These are phyloP conservation scores for Amaranthus cruentus DNA, from an alignment of 148 eudicot genomes.

Conservation along the genomic window DNA sequence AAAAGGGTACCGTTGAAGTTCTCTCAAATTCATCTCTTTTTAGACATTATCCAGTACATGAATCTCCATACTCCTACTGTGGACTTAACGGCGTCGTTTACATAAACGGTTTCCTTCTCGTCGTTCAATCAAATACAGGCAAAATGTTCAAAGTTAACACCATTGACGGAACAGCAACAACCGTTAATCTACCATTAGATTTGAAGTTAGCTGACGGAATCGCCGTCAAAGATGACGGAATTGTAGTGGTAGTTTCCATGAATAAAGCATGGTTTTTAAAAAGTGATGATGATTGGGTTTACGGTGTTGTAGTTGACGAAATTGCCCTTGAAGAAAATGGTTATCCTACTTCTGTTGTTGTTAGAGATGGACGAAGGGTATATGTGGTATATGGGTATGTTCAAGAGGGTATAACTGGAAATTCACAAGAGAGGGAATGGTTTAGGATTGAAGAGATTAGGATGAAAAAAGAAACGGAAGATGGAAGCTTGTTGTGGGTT, in stretches of 20 bases:
- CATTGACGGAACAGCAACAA: slow-evolving; percentile 51
- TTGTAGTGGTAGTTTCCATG: slow-evolving; percentile 50
- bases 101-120: neutral
- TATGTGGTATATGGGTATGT: slow-evolving; percentile 76
- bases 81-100: slow-evolving; percentile 51
- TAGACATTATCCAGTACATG: slow-evolving; percentile 26
- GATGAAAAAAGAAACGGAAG: slow-evolving; percentile 45
- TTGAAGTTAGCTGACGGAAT: slow-evolving; percentile 56
- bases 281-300: slow-evolving; percentile 64
- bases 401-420: slow-evolving; percentile 65
- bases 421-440: slow-evolving; percentile 41
- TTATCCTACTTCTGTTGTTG: slow-evolving; percentile 49
- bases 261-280: slow-evolving; percentile 46
- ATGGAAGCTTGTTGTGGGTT: slow-evolving; percentile 59
- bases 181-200: slow-evolving; percentile 42
- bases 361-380: slow-evolving; percentile 64
- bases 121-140: slow-evolving; percentile 68
- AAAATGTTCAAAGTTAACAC: slow-evolving; percentile 63
- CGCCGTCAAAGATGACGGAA: slow-evolving; percentile 60
- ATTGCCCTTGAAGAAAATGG: slow-evolving; percentile 61
- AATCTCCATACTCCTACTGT: slow-evolving; percentile 27
- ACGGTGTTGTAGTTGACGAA: slow-evolving; percentile 70
- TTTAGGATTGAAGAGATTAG: slow-evolving; percentile 62
- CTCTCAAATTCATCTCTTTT: slow-evolving; percentile 53
- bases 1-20: slow-evolving; percentile 41